Evolutionary conservation across 2,329 filamentous ascomycete genomes (phyloP).

Genomic region (Ophiostoma montium): DNA sequence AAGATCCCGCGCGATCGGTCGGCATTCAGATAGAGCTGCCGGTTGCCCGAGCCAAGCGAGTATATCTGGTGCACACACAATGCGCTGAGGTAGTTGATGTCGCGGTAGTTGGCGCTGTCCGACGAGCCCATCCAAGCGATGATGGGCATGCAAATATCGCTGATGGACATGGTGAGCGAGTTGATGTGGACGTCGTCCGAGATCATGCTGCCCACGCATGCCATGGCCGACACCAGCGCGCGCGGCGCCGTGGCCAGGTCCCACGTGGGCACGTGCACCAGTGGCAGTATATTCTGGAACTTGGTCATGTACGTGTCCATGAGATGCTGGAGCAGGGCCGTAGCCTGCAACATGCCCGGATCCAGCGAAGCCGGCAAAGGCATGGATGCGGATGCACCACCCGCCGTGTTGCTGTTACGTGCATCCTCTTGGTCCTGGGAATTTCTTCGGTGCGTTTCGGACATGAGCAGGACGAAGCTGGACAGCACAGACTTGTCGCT

Average conservation of each 20-base stretch:
- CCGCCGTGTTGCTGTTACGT: neutral
- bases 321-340: constrained; percentile 14
- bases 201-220: constrained; percentile 18
- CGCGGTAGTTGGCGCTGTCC: constrained; percentile 15
- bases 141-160: constrained; percentile 17
- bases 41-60: constrained; percentile 20
- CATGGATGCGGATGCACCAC: neutral
- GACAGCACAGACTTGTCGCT: constrained; percentile 8
- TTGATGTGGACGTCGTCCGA: constrained; percentile 6
- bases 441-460: constrained; percentile 13
- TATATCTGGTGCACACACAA: constrained; percentile 21
- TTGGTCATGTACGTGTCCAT: constrained; percentile 15
- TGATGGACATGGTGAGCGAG: constrained; percentile 14
- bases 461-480: constrained; percentile 15
- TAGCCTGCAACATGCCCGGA: constrained; percentile 11
- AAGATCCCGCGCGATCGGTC: constrained; percentile 18
- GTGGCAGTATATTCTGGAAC: constrained; percentile 19
- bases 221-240: constrained; percentile 18
- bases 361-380: neutral
- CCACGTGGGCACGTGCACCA: constrained; percentile 20
- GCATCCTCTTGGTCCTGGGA: neutral
- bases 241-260: constrained; percentile 14
- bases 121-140: constrained; percentile 18
- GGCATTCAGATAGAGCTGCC: constrained; percentile 19
- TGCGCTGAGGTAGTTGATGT: constrained; percentile 18